Percentiles rank a stretch among this genome's conserved stretches.
Evolutionary conservation across 2,329 filamentous ascomycete species (phyloP).

Genomic region (Diaporthe sp.): DNA sequence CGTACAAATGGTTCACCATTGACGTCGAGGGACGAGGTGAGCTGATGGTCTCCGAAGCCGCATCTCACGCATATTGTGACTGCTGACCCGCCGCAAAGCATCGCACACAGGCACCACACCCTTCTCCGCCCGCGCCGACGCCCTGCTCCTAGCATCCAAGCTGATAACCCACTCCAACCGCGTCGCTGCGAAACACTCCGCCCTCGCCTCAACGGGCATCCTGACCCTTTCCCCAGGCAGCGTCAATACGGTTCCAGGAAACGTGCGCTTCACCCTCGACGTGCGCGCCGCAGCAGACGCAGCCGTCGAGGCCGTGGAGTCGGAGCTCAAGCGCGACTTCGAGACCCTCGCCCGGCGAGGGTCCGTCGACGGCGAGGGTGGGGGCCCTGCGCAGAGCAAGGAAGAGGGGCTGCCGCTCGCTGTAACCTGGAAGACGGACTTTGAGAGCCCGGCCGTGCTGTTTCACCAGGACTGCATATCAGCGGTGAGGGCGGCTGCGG

Average conservation of each 20-base stretch:
- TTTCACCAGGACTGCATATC: constrained; percentile 76
- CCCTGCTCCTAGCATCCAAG: constrained; percentile 73
- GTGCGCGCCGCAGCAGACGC: constrained; percentile 69
- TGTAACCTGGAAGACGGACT: constrained; percentile 70
- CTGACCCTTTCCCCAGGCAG: constrained; percentile 72
- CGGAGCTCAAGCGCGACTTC: constrained; percentile 67
- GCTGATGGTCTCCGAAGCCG: neutral
- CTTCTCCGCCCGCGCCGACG: constrained; percentile 66
- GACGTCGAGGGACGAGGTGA: constrained; percentile 67
- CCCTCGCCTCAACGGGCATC: constrained; percentile 77
- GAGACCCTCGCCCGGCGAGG: constrained; percentile 67
- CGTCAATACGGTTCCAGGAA: constrained; percentile 79
- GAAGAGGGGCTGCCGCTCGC: constrained; percentile 52
- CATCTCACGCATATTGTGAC: neutral
- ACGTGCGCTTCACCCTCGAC: constrained; percentile 75
- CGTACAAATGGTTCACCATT: constrained; percentile 79
- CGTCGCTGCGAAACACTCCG: constrained; percentile 67
- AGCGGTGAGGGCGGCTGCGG: constrained; percentile 70
- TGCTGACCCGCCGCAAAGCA: constrained; percentile 50
- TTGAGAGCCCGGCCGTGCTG: constrained; percentile 67
- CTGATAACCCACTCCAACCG: constrained; percentile 75
- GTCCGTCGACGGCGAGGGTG: constrained; percentile 53
- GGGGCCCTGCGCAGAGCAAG: constrained; percentile 37
- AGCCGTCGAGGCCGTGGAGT: constrained; percentile 67
- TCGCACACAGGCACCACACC: constrained; percentile 82